Evolutionary conservation across 1,139 yeast genomes (phyloP).

Genomic region (Diutina siamensis): DNA sequence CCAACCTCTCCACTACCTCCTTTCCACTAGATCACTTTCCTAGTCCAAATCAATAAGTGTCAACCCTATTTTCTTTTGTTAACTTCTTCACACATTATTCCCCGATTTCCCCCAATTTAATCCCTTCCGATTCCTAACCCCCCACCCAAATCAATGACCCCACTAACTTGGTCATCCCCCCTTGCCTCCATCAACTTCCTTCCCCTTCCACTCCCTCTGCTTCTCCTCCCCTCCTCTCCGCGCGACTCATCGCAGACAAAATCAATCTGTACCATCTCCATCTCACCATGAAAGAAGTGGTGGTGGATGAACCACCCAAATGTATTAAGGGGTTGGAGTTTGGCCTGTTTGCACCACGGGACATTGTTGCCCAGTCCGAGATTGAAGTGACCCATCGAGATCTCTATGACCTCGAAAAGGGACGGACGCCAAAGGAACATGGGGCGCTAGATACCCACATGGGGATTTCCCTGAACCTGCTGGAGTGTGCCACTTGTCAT

Average conservation of each 20-base stretch:
- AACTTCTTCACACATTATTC: too few relatives aligned
- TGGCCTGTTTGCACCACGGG: constrained; percentile 83
- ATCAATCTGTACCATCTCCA: background rate
- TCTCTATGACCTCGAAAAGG: constrained; percentile 81
- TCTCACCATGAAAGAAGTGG: constrained; percentile 54
- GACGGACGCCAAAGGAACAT: constrained; percentile 62
- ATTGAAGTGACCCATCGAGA: constrained; percentile 90
- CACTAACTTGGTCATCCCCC: too few relatives aligned
- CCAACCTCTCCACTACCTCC: too few relatives aligned
- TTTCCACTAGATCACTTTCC: too few relatives aligned
- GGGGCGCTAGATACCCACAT: constrained; percentile 89
- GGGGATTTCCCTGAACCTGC: constrained; percentile 86
- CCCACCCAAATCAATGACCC: too few relatives aligned
- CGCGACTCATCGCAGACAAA: background rate
- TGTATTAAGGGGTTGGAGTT: constrained; percentile 85
- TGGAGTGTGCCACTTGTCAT: constrained; percentile 83
- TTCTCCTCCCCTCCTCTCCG: background rate
- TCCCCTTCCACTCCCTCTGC: background rate
- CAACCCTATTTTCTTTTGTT: too few relatives aligned
- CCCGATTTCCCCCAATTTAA: too few relatives aligned
- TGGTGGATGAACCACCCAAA: constrained; percentile 80
- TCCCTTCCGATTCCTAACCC: too few relatives aligned
- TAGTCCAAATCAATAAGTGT: too few relatives aligned
- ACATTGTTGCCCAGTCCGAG: constrained; percentile 87
- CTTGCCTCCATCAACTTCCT: background rate